These are phyloP conservation scores for Pythium oligandrum DNA, from an alignment of 352 stramenopile genomes.

Conservation along the genomic window DNA sequence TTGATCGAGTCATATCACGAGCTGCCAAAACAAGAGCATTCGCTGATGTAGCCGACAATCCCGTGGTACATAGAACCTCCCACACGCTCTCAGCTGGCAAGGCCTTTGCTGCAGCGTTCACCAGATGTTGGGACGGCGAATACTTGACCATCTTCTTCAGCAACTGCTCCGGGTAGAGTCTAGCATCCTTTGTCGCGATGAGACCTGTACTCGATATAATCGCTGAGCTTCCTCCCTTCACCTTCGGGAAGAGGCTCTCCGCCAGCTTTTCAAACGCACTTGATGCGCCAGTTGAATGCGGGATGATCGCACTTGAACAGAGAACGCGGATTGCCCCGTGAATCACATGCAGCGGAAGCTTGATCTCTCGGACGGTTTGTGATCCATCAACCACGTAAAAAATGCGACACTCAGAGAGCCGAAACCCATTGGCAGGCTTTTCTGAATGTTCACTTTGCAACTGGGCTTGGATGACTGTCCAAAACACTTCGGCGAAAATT, in stretches of 20 bases:
- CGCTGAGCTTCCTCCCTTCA: conserved; percentile 30
- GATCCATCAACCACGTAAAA: conserved; percentile 69
- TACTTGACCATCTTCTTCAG: conserved; percentile 55
- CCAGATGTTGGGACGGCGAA: conserved; percentile 37
- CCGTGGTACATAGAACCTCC: conserved; percentile 19
- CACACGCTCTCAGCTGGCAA: conserved; percentile 57
- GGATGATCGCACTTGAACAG: conserved; percentile 12
- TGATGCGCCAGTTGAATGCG: conserved; percentile 1
- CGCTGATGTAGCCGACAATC: too few relatives aligned
- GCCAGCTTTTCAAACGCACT: conserved; percentile 31
- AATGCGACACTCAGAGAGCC: conserved; percentile 77
- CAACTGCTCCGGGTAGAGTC: conserved; percentile 62
- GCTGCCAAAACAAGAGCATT: too few relatives aligned
- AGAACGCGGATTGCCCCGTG: conserved; percentile 66
- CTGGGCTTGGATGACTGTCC: conserved; percentile 63
- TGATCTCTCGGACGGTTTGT: conserved; percentile 69
- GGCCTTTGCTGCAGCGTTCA: conserved; percentile 39
- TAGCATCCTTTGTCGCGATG: conserved; percentile 69
- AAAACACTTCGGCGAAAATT: conserved; percentile 68
- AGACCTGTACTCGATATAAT: conserved; percentile 66
- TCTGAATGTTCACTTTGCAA: conserved; percentile 32
- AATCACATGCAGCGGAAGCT: conserved; percentile 61
- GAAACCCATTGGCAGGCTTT: conserved; percentile 49
- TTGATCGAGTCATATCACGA: conserved; percentile 31
- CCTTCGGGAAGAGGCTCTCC: conserved; percentile 61